Evolutionary conservation across 2,329 filamentous ascomycete species (phyloP).

Genomic region (Apiospora malaysiana): DNA sequence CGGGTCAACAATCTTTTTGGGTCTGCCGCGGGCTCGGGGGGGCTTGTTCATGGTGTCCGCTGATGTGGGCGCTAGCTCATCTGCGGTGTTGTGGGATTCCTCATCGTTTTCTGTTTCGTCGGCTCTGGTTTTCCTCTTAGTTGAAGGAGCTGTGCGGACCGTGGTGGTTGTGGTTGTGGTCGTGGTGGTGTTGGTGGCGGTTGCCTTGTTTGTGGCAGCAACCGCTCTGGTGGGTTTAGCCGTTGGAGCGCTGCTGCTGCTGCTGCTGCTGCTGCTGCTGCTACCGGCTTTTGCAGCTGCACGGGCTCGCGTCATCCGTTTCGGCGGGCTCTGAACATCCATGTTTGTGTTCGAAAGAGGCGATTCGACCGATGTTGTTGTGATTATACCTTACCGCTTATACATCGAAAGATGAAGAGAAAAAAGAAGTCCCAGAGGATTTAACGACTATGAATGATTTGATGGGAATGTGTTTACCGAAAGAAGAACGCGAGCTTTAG

Average conservation of each 20-base stretch:
- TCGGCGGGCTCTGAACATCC: slow-evolving; percentile 61
- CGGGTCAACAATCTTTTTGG: slow-evolving; percentile 48
- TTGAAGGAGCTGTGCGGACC: slow-evolving; percentile 27
- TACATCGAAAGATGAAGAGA: not conserved
- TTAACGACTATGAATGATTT: not conserved
- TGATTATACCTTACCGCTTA: not conserved
- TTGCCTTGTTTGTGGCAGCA: slow-evolving; percentile 34
- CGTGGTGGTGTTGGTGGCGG: slow-evolving; percentile 29
- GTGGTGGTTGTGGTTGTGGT: slow-evolving; percentile 29
- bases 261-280: slow-evolving; percentile 39
- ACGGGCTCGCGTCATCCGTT: slow-evolving; percentile 62
- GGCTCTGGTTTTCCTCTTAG: slow-evolving; percentile 60
- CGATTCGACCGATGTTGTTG: slow-evolving; percentile 20
- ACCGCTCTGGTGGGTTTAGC: slow-evolving; percentile 45
- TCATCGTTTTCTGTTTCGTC: slow-evolving; percentile 62
- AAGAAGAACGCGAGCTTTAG: not conserved
- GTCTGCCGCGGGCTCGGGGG: slow-evolving; percentile 51
- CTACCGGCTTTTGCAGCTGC: slow-evolving; percentile 46
- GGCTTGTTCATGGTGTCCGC: slow-evolving; percentile 39
- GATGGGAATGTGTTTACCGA: not conserved
- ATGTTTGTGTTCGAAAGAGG: slow-evolving; percentile 42
- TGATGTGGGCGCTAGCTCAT: slow-evolving; percentile 32
- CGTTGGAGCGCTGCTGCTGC: slow-evolving; percentile 41
- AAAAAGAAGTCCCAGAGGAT: not conserved
- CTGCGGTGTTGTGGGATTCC: slow-evolving; percentile 42